These are phyloP conservation scores for Ophiostoma angusticollis DNA, from an alignment of 2,329 filamentous ascomycete genomes.

Conservation along the genomic window DNA sequence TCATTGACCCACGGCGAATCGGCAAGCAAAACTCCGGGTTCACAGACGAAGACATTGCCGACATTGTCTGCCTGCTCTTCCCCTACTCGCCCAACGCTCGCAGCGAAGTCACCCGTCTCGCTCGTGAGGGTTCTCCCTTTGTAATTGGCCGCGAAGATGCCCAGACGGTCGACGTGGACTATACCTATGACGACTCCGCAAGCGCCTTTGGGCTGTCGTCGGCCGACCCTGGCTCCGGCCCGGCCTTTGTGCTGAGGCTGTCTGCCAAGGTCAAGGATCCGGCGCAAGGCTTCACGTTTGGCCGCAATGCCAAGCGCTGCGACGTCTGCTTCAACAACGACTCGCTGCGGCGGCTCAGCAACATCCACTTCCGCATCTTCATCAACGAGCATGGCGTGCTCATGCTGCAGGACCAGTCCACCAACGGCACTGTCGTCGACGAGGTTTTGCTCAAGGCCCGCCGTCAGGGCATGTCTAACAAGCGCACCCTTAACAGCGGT, in stretches of 20 bases:
- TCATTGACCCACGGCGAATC: conserved; percentile 66
- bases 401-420: conserved; percentile 89
- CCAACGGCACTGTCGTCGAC: conserved; percentile 90
- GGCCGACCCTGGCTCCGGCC: conserved; percentile 33
- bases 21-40: conserved; percentile 75
- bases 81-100: conserved; percentile 63
- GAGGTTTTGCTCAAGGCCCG: conserved; percentile 43
- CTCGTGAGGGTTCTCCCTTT: conserved; percentile 33
- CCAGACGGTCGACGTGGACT: conserved; percentile 38
- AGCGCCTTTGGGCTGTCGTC: conserved; percentile 38
- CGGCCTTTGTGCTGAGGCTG: conserved; percentile 69
- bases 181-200: conserved; percentile 37
- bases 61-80: conserved; percentile 81
- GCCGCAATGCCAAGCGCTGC: conserved; percentile 57
- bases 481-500: conserved; percentile 56
- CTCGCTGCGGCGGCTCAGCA: conserved; percentile 64
- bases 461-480: conserved; percentile 19
- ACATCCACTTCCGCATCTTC: conserved; percentile 91
- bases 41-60: conserved; percentile 67
- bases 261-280: conserved; percentile 61
- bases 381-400: conserved; percentile 74
- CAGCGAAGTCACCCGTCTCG: conserved; percentile 48
- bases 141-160: conserved; percentile 37
- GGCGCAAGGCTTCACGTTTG: conserved; percentile 68
- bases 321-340: conserved; percentile 60